Evolutionary conservation across 176 grass and related monocot genomes (phyloP).

Genomic region (Saccharum spontaneum): DNA sequence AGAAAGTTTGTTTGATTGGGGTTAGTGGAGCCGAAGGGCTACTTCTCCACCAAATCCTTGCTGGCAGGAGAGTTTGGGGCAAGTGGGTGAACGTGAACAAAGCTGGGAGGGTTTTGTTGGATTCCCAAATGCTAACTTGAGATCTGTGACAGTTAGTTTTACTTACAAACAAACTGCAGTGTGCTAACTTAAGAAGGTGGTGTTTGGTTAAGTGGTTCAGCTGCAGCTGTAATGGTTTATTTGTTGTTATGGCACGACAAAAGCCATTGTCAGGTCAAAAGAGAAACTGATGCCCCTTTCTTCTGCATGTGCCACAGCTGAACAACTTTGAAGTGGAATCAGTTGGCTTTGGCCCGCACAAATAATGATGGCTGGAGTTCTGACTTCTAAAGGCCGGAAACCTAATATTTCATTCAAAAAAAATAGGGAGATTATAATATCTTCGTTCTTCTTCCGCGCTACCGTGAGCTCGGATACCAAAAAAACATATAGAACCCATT

Average conservation of each 20-base stretch:
- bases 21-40: conserved; percentile 4
- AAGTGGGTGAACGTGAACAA: conserved; percentile 26
- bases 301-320: not conserved
- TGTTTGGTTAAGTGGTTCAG: not conserved
- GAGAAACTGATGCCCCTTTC: not conserved
- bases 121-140: not conserved
- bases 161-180: not conserved
- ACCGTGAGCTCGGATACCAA: not conserved
- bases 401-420: too few species aligned
- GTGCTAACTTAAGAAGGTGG: not conserved
- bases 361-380: not conserved
- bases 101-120: not conserved
- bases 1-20: conserved; percentile 28
- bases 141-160: not conserved
- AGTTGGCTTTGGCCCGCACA: not conserved
- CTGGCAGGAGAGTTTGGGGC: conserved; percentile 23
- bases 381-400: not conserved
- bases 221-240: not conserved
- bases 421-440: too few species aligned
- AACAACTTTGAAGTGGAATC: not conserved
- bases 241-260: not conserved
- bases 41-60: conserved; percentile 20
- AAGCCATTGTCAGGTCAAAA: conserved; percentile 1
- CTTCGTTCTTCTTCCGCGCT: not conserved
- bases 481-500: not conserved